Conservation (phyloP, 2,329 filamentous ascomycete species). For the Aspergillus felis region DNA sequence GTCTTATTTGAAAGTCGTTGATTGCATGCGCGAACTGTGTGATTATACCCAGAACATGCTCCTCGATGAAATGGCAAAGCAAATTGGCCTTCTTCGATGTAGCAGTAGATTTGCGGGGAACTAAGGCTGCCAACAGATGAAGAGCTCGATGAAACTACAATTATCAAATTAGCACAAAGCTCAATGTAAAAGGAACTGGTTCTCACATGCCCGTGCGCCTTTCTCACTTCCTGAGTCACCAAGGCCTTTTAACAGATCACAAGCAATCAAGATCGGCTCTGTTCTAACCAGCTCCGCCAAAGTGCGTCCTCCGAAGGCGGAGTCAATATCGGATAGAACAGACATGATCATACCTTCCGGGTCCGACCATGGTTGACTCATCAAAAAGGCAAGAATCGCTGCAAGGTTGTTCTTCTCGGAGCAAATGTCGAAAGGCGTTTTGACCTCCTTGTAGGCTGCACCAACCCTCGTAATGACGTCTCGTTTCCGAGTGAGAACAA, state of each 20-base stretch:
- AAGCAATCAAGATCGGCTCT: conserved; percentile 70
- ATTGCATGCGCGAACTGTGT: conserved; percentile 74
- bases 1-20: conserved; percentile 61
- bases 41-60: conserved; percentile 82
- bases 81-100: conserved; percentile 51
- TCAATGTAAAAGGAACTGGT: neutral
- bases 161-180: conserved; percentile 6
- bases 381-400: conserved; percentile 55
- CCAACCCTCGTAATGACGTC: conserved; percentile 81
- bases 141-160: conserved; percentile 49
- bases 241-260: conserved; percentile 76
- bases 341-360: conserved; percentile 65
- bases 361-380: conserved; percentile 61
- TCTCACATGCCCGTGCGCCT: conserved; percentile 52
- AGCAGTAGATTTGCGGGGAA: conserved; percentile 47
- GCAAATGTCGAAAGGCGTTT: conserved; percentile 58
- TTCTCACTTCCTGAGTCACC: conserved; percentile 61
- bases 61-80: conserved; percentile 72
- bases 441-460: conserved; percentile 55
- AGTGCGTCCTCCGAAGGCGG: conserved; percentile 63
- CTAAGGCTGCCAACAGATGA: conserved; percentile 48
- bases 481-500: conserved; percentile 72
- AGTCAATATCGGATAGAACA: conserved; percentile 64
- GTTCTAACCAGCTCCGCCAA: conserved; percentile 67
- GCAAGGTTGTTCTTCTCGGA: conserved; percentile 57